Evolutionary conservation across 2,329 filamentous ascomycete genomes (phyloP), one percentile per base, ranked within the genome.

Genomic region (Colletotrichum theobromicola): DNA sequence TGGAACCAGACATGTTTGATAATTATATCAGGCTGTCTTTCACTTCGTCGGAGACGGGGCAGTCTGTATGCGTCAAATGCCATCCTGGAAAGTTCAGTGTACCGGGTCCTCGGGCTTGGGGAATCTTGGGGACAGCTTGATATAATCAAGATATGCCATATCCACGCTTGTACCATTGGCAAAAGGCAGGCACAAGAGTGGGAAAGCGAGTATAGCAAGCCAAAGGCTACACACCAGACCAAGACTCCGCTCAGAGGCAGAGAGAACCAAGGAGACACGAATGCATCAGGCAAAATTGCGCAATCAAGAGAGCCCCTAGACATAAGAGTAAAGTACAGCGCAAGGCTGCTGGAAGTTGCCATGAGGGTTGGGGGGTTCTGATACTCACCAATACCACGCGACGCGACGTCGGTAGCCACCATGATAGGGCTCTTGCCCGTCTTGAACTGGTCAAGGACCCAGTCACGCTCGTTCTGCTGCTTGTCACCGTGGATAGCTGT

Each of bases 321-420:
- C 93, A 93, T 92, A 91, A 95, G 93, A 96, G 95, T 95, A 95
- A 93, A 96, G 94, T 92, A 95, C 92, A 91, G 89, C 88, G 90
- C 86, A 82, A 84, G 84, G 85, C 87, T 88, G 88, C 90, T 90
- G 89, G 88, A 89, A 87, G 87, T 89, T 89, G 89, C 87, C 85
- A 84, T 80, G 80, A 77, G 77, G 78, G 82, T 81, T 82, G 80
- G 82, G 82, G 86, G 85, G 74, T 58, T 28, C 74, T 90, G 88
- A 92, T 94, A 96, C 95, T 98, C 97, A 98, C 97, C 97, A 88
- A 99, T 98, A 95, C 97, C 97, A 96, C 97, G 97, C 84, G 97
- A 98, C 88, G 97, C 97, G 88, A 99, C 97, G 84, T 98, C 97
- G 79, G 97, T 99, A 88, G 97, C 97, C 89, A 99, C 97, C 96